Percentiles rank a stretch among this genome's conserved stretches.
phyloP scores from a whole-genome alignment of 345 rosid species.

The Rubroshorea leprosula region DNA sequence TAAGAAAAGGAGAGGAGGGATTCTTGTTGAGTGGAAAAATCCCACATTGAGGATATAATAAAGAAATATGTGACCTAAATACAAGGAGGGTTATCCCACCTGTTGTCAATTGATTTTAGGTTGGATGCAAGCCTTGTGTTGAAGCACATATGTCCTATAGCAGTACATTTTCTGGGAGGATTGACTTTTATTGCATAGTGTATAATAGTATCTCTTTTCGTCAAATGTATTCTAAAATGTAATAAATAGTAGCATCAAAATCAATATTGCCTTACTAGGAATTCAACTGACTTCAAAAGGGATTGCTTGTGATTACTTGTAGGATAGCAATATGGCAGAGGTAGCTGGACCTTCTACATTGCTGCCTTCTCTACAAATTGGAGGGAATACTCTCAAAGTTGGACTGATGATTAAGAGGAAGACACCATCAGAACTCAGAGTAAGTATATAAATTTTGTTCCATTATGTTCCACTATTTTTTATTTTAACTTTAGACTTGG shows the following conservation, averaged over 20 bases:
- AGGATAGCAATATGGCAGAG: not conserved
- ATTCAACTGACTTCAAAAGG: not conserved
- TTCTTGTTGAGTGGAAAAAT: too few relatives aligned
- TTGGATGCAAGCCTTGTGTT: too few relatives aligned
- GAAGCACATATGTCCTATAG: too few relatives aligned
- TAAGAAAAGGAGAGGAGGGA: too few relatives aligned
- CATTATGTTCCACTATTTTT: not conserved
- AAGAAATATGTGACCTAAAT: too few relatives aligned
- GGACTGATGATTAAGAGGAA: conserved; percentile 49
- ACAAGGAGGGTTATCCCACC: too few relatives aligned
- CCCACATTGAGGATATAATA: too few relatives aligned
- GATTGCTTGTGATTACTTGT: not conserved
- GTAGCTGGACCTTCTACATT: not conserved
- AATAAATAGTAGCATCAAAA: not conserved
- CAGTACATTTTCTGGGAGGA: too few relatives aligned
- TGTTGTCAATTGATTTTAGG: too few relatives aligned
- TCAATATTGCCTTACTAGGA: not conserved
- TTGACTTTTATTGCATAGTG: too few relatives aligned
- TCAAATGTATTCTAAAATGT: not conserved
- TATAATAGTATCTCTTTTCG: not conserved
- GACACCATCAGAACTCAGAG: conserved; percentile 72
- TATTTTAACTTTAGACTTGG: too few relatives aligned
- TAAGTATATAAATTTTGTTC: not conserved
- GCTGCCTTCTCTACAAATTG: conserved; percentile 19
- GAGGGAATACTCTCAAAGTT: conserved; percentile 36